Percentiles rank a stretch among this genome's conserved stretches.
phyloP scores from a whole-genome alignment of 768 basidiomycete species.

The Russula sp. region DNA sequence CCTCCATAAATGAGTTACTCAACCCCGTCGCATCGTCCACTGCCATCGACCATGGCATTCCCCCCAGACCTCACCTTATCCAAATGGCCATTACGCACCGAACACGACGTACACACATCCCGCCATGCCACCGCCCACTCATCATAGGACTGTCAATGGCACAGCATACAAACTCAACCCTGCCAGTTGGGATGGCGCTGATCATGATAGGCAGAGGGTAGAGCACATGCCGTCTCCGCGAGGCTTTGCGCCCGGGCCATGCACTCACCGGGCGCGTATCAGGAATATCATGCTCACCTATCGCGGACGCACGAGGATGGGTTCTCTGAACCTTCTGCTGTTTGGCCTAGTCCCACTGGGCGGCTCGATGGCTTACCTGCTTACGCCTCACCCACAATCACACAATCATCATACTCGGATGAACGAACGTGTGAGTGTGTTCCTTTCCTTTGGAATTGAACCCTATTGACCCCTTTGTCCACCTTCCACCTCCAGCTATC shows the following conservation, averaged over 20 bases:
- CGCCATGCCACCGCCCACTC: constrained; percentile 24
- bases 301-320: constrained; percentile 29
- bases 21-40: constrained; percentile 45
- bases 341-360: constrained; percentile 39
- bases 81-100: constrained; percentile 21
- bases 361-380: constrained; percentile 35
- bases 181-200: constrained; percentile 54
- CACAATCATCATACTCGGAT: constrained; percentile 51
- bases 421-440: constrained; percentile 54
- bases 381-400: constrained; percentile 45
- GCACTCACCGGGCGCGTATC: constrained; percentile 32
- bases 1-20: constrained; percentile 50
- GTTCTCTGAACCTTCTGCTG: constrained; percentile 33
- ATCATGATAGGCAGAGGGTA: constrained; percentile 35
- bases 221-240: constrained; percentile 24
- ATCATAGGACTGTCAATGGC: constrained; percentile 19
- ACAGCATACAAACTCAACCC: constrained; percentile 55
- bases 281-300: constrained; percentile 30
- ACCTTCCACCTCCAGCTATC: constrained; percentile 26
- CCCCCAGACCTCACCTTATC: constrained; percentile 27
- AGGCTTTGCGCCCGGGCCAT: constrained; percentile 15
- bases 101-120: constrained; percentile 29
- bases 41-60: constrained; percentile 34
- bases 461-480: constrained; percentile 21
- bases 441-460: constrained; percentile 15